Evolutionary conservation across 2,329 filamentous ascomycete species (phyloP), one percentile per base, ranked within the genome.

Genomic region (Amesomyces nigricolor): DNA sequence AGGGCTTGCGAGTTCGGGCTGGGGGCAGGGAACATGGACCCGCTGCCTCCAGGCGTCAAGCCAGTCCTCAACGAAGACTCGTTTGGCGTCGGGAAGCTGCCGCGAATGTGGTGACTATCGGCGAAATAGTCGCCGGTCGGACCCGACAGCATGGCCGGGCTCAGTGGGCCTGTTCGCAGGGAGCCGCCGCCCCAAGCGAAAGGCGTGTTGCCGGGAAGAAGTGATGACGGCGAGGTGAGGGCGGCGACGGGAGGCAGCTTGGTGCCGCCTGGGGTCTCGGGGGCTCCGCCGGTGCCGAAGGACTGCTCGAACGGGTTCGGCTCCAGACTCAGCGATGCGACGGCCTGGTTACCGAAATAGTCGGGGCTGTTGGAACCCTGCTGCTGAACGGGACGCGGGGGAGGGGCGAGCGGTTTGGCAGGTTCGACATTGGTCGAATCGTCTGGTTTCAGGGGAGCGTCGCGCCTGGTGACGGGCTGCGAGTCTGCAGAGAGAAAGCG

Each of bases 301-400:
- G 92, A 96, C 72, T 94, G 89, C 71, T 97, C 94, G 67, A 99
- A 97, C 8, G 94, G 92, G 72, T 99, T 97, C 58, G 91, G 91
- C 76, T 97, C 94, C 70, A 88, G 81, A 65, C 82, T 86, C 68
- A 91, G 72, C 51, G 78, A 79, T 63, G 73, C 77, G 65, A 68
- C 72, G 58, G 68, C 48, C 9, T 73, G 73, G 63, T 80, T 78
- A 51, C 80, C 79, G 70, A 89, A 90, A 72, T 87, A 89, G 67
- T 90, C 86, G 46, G 83, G 79, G 8, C 81, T 81, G 64, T 83
- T 79, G 19, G 46, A 56, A 16, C 39, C 48, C 53, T 61, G 60
- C 42, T 73, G 69, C 67, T 80, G 79, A 60, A 73, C 74, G 53
- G 84, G 81, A 71, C 85, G 85, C 57, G 86, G 86, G 54, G 87